Conservation (phyloP, 495 filamentous ascomycete species). For the Cercophora sp. region DNA sequence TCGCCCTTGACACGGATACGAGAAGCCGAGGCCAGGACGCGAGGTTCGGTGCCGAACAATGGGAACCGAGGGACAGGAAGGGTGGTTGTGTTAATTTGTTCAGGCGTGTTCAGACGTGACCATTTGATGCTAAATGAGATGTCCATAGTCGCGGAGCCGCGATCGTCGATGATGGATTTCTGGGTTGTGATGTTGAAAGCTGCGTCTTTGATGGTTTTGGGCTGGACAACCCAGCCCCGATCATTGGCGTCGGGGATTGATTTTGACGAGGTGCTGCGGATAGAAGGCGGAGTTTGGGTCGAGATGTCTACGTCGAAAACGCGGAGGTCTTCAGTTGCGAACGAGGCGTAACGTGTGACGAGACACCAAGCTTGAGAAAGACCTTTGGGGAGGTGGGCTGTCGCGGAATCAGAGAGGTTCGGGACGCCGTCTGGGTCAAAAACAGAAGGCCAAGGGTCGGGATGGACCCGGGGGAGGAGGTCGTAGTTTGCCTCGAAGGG, state of each 20-base stretch:
- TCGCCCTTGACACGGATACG: slow-evolving; percentile 27
- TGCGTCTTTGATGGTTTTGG: slow-evolving; percentile 62
- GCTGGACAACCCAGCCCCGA: slow-evolving; percentile 37
- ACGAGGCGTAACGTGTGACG: slow-evolving; percentile 65
- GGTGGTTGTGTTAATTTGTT: slow-evolving; percentile 46
- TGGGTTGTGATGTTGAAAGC: slow-evolving; percentile 69
- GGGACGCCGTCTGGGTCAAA: slow-evolving; percentile 55
- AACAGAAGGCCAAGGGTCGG: slow-evolving; percentile 78
- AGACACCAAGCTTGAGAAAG: slow-evolving; percentile 77
- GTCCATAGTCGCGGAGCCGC: slow-evolving; percentile 64
- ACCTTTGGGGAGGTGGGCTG: slow-evolving; percentile 33
- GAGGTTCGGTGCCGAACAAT: slow-evolving; percentile 77
- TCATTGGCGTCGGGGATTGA: slow-evolving; percentile 29
- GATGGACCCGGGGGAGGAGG: slow-evolving; percentile 70
- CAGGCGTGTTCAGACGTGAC: slow-evolving; percentile 47
- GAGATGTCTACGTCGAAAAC: slow-evolving; percentile 61
- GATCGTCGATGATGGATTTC: slow-evolving; percentile 75
- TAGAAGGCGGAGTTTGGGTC: slow-evolving; percentile 49
- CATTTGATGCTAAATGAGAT: slow-evolving; percentile 74
- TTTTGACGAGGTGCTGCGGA: slow-evolving; percentile 35
- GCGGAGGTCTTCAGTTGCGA: slow-evolving; percentile 64
- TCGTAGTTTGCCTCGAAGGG: slow-evolving; percentile 90
- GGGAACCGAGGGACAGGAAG: slow-evolving; percentile 74
- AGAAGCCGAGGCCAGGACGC: slow-evolving; percentile 68
- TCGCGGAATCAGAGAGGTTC: slow-evolving; percentile 12